Percentiles rank a stretch among this genome's conserved stretches.
phyloP scores from a whole-genome alignment of 176 grass and related monocot genomes.

The Paspalum vaginatum region DNA sequence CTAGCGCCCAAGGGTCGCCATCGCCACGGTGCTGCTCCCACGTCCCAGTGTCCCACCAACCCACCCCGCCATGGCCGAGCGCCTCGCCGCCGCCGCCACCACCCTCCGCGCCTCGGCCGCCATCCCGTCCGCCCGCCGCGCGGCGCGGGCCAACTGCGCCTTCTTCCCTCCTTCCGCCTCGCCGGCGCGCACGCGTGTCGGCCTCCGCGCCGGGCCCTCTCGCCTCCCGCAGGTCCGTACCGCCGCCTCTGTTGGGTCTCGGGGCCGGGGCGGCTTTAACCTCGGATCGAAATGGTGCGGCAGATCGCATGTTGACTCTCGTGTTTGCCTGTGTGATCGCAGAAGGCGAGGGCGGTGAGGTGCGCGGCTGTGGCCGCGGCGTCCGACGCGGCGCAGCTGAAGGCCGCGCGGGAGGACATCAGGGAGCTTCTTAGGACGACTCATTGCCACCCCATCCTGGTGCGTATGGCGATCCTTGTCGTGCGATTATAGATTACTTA shows the following conservation, averaged over 20 bases:
- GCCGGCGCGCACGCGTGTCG: slow-evolving; percentile 19
- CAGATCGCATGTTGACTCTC: slow-evolving; percentile 13
- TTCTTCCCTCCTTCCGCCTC: slow-evolving; percentile 26
- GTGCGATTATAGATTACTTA: background rate
- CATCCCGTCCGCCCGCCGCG: slow-evolving; percentile 1
- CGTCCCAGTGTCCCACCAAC: slow-evolving; percentile 32
- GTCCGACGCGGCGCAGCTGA: slow-evolving; percentile 70
- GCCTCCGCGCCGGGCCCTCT: slow-evolving; percentile 37
- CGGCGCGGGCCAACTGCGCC: slow-evolving; percentile 31
- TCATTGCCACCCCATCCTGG: slow-evolving; percentile 90
- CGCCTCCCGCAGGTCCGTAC: slow-evolving; percentile 52
- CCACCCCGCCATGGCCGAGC: slow-evolving; percentile 64
- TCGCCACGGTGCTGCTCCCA: background rate
- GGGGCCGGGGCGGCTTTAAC: background rate
- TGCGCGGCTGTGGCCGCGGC: slow-evolving; percentile 47
- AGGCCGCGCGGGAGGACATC: slow-evolving; percentile 80
- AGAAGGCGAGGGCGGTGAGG: slow-evolving; percentile 48
- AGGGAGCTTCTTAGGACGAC: slow-evolving; percentile 74
- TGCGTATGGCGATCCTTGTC: slow-evolving; percentile 26
- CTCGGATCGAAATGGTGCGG: background rate
- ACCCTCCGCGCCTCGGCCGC: slow-evolving; percentile 30
- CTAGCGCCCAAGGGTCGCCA: slow-evolving; percentile 45
- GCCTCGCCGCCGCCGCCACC: slow-evolving; percentile 60
- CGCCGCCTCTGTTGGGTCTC: background rate
- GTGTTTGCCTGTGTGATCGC: slow-evolving; percentile 5